Evolutionary conservation across 306 rosid species (phyloP).

Genomic region (Castanea mollissima): DNA sequence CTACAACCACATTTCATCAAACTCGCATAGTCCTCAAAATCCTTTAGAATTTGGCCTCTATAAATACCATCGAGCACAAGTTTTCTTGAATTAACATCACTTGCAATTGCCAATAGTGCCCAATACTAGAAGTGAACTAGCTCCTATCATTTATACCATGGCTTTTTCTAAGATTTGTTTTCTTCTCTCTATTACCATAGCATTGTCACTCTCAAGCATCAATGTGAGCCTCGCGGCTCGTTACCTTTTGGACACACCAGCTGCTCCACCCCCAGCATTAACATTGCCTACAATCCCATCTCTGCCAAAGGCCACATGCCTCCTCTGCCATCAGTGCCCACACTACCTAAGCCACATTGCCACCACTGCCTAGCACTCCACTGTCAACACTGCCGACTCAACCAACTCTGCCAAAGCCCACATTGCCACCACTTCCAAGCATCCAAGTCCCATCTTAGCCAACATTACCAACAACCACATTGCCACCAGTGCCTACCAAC

Average conservation of each 20-base stretch:
- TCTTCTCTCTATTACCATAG: background rate
- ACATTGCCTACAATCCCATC: slow-evolving; percentile 10
- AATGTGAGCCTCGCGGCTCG: slow-evolving; percentile 22
- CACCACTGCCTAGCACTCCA: slow-evolving; percentile 2
- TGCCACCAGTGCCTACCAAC: slow-evolving; percentile 6
- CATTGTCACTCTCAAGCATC: slow-evolving; percentile 25
- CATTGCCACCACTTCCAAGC: slow-evolving; percentile 13
- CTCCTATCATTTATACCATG: background rate
- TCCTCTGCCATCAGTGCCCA: too few species aligned
- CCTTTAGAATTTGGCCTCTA: background rate
- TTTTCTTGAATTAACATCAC: background rate
- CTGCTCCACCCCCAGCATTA: slow-evolving; percentile 25
- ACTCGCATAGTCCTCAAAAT: background rate
- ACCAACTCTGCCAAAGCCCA: background rate
- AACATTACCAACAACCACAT: background rate
- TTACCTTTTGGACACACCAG: slow-evolving; percentile 20
- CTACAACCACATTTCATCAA: slow-evolving; percentile 12
- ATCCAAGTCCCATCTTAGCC: background rate
- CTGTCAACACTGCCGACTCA: too few species aligned
- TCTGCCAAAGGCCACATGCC: too few species aligned
- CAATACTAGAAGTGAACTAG: background rate
- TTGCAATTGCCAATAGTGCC: background rate
- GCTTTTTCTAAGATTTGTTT: background rate
- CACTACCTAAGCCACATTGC: background rate
- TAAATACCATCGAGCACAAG: slow-evolving; percentile 5